These are phyloP conservation scores for Pythium vanterpoolii DNA, from an alignment of 352 stramenopile genomes.

Conservation along the genomic window DNA sequence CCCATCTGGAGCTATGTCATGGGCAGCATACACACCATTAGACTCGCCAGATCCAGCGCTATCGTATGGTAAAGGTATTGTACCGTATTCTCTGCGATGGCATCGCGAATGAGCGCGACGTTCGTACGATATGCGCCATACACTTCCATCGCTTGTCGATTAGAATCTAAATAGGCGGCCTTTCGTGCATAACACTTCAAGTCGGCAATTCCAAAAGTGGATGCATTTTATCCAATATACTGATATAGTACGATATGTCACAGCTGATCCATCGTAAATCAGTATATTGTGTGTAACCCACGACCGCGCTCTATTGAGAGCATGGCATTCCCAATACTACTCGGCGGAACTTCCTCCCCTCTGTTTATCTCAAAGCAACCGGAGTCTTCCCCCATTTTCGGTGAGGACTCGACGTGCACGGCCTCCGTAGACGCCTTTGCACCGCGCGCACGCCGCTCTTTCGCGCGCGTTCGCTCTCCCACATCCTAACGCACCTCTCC, in stretches of 20 bases:
- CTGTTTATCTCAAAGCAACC: neutral
- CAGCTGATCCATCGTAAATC: neutral
- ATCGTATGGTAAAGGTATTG: neutral
- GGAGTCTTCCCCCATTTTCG: neutral
- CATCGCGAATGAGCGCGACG: constrained; percentile 58
- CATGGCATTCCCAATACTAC: neutral
- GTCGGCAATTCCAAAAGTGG: constrained; percentile 5
- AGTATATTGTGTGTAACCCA: neutral
- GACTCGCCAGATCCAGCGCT: neutral
- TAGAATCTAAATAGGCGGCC: neutral
- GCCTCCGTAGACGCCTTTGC: neutral
- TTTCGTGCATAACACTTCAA: constrained; percentile 4
- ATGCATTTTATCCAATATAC: constrained; percentile 5
- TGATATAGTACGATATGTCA: constrained; percentile 1
- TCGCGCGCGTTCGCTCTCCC: constrained; percentile 1
- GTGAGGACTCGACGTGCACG: neutral
- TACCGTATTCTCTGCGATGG: constrained; percentile 64
- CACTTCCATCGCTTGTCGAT: constrained; percentile 46
- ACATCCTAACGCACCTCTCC: neutral
- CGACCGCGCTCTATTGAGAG: constrained; percentile 19
- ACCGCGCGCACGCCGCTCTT: neutral
- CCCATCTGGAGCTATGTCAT: constrained; percentile 50
- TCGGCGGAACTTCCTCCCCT: neutral
- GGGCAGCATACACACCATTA: constrained; percentile 5
- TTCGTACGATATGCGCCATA: constrained; percentile 44